These are phyloP conservation scores for Penicillium sp. DNA, from an alignment of 2,329 filamentous ascomycete genomes.

Conservation along the genomic window DNA sequence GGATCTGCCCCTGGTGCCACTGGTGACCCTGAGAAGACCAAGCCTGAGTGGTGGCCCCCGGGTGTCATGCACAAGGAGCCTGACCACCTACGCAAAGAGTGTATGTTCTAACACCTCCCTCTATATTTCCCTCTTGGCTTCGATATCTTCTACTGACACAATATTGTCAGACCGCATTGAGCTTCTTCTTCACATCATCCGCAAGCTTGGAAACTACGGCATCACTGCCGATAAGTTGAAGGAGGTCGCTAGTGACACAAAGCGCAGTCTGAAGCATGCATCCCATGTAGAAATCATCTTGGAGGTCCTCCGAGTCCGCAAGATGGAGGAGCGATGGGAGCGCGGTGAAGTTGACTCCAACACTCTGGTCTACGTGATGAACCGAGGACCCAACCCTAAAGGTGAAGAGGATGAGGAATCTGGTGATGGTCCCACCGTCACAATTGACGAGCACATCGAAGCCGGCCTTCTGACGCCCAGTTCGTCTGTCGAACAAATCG, in stretches of 20 bases:
- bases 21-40: conserved; percentile 49
- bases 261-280: conserved; percentile 41
- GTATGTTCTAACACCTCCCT: conserved; percentile 35
- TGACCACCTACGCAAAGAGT: conserved; percentile 52
- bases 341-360: conserved; percentile 44
- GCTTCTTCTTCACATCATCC: conserved; percentile 47
- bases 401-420: conserved; percentile 37
- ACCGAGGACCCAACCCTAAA: conserved; percentile 40
- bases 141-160: neutral
- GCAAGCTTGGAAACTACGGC: conserved; percentile 39
- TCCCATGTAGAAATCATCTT: conserved; percentile 43
- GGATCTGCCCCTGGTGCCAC: conserved; percentile 42
- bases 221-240: conserved; percentile 45
- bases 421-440: conserved; percentile 23
- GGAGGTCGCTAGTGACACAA: conserved; percentile 45
- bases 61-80: conserved; percentile 54
- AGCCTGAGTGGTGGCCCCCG: conserved; percentile 51
- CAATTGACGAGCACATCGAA: conserved; percentile 35
- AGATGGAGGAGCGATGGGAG: conserved; percentile 46
- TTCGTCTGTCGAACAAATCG: conserved; percentile 29
- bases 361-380: conserved; percentile 43
- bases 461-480: conserved; percentile 31
- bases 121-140: neutral
- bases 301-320: conserved; percentile 47
- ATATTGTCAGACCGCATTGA: conserved; percentile 37